Evolutionary conservation across 768 basidiomycete genomes (phyloP).

Genomic region (Asterophora lycoperdoides): DNA sequence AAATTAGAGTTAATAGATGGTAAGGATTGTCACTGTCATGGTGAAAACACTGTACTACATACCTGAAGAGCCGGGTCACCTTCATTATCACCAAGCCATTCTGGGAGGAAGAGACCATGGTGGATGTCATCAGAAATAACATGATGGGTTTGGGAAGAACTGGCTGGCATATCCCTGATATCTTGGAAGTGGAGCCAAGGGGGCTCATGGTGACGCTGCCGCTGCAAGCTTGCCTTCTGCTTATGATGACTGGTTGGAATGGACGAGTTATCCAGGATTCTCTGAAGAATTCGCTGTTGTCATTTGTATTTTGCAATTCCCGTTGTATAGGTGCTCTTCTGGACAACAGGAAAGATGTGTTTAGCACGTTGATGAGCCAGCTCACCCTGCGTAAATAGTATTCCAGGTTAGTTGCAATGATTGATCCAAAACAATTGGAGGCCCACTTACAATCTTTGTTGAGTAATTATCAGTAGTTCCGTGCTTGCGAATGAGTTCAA

Average conservation of each 20-base stretch:
- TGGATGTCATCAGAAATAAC: no score
- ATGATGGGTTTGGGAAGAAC: no score
- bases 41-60: background rate
- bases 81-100: no score
- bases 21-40: no score
- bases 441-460: constrained; percentile 29
- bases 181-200: no score
- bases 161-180: no score
- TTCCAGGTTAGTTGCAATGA: background rate
- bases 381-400: constrained; percentile 29
- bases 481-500: constrained; percentile 16
- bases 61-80: no score
- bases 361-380: constrained; percentile 32
- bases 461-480: constrained; percentile 36
- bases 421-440: background rate
- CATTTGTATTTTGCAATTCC: constrained; percentile 23
- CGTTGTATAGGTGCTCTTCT: constrained; percentile 19
- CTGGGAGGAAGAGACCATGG: no score
- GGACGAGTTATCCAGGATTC: no score
- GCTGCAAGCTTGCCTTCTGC: no score
- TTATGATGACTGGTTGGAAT: no score
- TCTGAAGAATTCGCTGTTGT: constrained; percentile 3
- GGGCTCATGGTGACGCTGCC: no score
- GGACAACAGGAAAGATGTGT: constrained; percentile 23
- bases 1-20: background rate